Base-by-base conservation (phyloP, 2,329 filamentous ascomycete genomes). In the Microcyclospora tardicrescens region DNA sequence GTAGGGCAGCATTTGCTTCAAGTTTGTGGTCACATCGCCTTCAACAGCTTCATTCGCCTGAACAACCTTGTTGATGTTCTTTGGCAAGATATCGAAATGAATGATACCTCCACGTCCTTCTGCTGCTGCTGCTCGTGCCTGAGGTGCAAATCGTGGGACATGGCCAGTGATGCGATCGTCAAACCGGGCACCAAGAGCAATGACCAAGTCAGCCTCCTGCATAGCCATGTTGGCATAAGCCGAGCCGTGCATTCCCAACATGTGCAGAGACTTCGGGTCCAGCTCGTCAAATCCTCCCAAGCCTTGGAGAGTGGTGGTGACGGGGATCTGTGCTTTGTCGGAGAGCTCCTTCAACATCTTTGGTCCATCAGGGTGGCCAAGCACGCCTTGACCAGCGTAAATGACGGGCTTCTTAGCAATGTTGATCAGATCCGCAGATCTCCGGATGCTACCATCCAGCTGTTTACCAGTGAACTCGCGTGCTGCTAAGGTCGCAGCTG, bases 11-110 rank as follows among this genome's bases (percentile, higher is more conserved):
- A 96, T 77, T 24, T 74, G 65, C 37, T 70, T 70, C 28, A 96
- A 68, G 62, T 93, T 96, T 13, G 78, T 67, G 2, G 79, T 78
- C 24, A 94, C 84, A 56, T 96, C 89, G 42, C 91, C 91, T 65
- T 94, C 89, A 13, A 96, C 80, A 34, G 91, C 89, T 66, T 95
- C 86, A 32, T 84, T 95, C 6, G 89, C 87, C 65, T 96, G 85
- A 11, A 98, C 82, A 32, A 96, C 87, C 74, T 96, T 98, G 77
- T 96, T 96, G 68, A 96, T 96, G 70, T 98, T 96, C 79, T 98
- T 98, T 53, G 91, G 89, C 81, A 96, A 82, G 55, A 98, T 89
- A 61, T 96, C 89, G 56, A 96, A 96, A 64, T 98, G 89, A 12
- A 96, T 75, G 54, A 98, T 96, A 56, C 91, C 91, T 53, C 91